These are phyloP conservation scores for Pyrenophora teres DNA, from an alignment of 2,329 filamentous ascomycete genomes.

Conservation along the genomic window DNA sequence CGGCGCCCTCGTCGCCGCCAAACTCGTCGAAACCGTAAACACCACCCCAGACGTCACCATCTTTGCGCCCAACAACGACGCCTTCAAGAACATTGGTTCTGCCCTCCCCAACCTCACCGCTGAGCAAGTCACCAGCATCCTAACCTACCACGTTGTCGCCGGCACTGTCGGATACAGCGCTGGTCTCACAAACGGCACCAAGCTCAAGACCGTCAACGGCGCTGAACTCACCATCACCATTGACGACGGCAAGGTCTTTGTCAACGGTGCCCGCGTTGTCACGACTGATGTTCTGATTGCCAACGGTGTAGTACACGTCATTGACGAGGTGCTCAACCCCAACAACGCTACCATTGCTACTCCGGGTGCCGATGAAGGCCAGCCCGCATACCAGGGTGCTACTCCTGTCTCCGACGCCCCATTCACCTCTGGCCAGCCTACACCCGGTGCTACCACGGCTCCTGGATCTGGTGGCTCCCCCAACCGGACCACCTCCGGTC, in stretches of 20 bases:
- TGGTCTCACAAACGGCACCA: slow-evolving; percentile 49
- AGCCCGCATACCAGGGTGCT: slow-evolving; percentile 59
- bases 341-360: slow-evolving; percentile 54
- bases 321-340: slow-evolving; percentile 63
- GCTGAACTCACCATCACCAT: slow-evolving; percentile 49
- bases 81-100: slow-evolving; percentile 63
- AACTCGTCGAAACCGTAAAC: slow-evolving; percentile 51
- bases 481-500: slow-evolving; percentile 1
- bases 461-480: slow-evolving; percentile 28
- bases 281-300: slow-evolving; percentile 50
- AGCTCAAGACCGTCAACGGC: slow-evolving; percentile 46
- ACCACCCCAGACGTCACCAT: slow-evolving; percentile 60
- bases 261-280: slow-evolving; percentile 52
- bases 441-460: slow-evolving; percentile 49
- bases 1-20: slow-evolving; percentile 48
- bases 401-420: slow-evolving; percentile 55
- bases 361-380: slow-evolving; percentile 51
- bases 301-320: slow-evolving; percentile 57
- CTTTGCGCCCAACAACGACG: slow-evolving; percentile 66
- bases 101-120: slow-evolving; percentile 55
- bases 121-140: slow-evolving; percentile 57
- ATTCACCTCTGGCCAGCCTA: slow-evolving; percentile 60
- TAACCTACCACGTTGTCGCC: slow-evolving; percentile 68
- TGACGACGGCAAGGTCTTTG: slow-evolving; percentile 44
- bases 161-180: slow-evolving; percentile 60